Percentiles rank a stretch among this genome's conserved stretches.
Evolutionary conservation across 139 green algal genomes (phyloP).

Genomic region (Limnomonas spitsbergensis): DNA sequence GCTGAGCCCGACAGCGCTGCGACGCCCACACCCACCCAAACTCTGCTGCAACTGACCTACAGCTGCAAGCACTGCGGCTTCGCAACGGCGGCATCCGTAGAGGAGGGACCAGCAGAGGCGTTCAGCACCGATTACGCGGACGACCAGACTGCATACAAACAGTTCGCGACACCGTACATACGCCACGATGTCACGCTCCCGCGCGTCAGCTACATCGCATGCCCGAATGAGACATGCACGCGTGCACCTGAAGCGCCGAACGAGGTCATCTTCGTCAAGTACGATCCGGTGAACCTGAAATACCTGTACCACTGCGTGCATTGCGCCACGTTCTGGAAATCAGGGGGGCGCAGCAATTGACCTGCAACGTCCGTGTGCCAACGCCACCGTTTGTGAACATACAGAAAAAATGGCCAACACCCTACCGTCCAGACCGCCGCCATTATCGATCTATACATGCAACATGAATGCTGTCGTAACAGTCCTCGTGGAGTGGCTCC

Average conservation of each 20-base stretch:
- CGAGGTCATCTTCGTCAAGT: slow-evolving; percentile 9
- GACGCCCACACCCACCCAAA: too few species aligned
- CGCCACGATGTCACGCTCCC: slow-evolving; percentile 2
- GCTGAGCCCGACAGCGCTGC: not conserved
- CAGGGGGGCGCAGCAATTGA: too few species aligned
- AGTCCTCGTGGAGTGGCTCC: too few species aligned
- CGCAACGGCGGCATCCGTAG: not conserved
- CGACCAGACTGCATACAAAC: not conserved
- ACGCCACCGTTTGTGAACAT: too few species aligned
- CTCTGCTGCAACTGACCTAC: too few species aligned
- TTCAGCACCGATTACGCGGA: not conserved
- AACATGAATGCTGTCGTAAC: too few species aligned
- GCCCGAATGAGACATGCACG: not conserved
- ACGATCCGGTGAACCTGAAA: slow-evolving; percentile 1
- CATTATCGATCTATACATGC: too few species aligned
- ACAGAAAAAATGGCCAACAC: too few species aligned
- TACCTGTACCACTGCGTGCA: slow-evolving; percentile 7
- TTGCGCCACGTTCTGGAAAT: slow-evolving; percentile 1
- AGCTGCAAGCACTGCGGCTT: not conserved
- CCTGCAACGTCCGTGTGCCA: too few species aligned
- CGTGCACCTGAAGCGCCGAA: not conserved
- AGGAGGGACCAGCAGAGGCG: not conserved
- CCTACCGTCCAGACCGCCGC: too few species aligned
- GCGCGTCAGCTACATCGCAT: slow-evolving; percentile 6
- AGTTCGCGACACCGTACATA: not conserved